Evolutionary conservation across 768 basidiomycete species (phyloP), one percentile per base, ranked within the genome.

Genomic region (Serendipita sp.): DNA sequence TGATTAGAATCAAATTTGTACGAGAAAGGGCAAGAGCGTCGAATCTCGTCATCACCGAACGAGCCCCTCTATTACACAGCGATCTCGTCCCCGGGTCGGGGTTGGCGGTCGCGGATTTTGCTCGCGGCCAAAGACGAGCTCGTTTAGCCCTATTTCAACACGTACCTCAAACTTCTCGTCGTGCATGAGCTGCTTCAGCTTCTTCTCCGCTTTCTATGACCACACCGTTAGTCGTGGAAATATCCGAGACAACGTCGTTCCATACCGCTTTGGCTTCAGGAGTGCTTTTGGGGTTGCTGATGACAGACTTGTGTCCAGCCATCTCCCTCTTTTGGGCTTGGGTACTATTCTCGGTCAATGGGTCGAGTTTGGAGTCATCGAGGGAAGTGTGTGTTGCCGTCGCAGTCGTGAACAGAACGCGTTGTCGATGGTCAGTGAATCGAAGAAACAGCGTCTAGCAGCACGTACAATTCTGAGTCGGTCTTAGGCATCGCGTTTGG

Each of bases 131-230:
- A 41, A 41, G 41, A 13, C 41, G 41, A 13, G 41, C 13, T 41
- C 41, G 7, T 41, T 13, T 13, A 41, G 41, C 5, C 13, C 5
- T 23, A 23, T 5, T 8, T 16, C 18, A 23, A 34, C 34, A 46
- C 65, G 16, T 28, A 45, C 65, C 65, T 65, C 65, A 54, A 65
- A 65, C 23, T 65, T 56, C 54, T 65, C 65, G 45, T 65, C 65
- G 52, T 41, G 56, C 65, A 58, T 56, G 38, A 65, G 52, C 32
- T 56, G 54, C 65, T 65, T 56, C 16, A 65, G 1, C 45, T 51
- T 60, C 38, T 60, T 56, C 52, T 56, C 52, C 34, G 65, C 66
- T 18, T 63, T 52, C 47, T 60, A 35, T 36, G 16, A 36, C 11
- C 23, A 3, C 1, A 60, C 28, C 2, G 34, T 60, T 30, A 60